phyloP scores from a whole-genome alignment of 371 early-diverging fungal genomes.

The Umbelopsis sp. region DNA sequence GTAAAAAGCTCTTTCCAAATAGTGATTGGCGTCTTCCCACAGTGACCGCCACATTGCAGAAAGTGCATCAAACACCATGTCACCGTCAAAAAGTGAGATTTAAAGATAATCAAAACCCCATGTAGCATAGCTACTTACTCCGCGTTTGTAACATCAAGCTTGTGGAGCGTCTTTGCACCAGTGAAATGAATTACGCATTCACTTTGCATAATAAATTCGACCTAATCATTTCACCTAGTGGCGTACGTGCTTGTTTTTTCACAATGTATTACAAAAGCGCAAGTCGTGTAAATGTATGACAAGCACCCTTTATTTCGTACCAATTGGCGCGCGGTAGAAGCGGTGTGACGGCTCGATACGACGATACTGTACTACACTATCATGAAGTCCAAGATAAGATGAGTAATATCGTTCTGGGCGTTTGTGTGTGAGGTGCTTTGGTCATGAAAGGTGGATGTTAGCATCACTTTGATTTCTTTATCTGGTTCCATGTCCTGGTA shows the following conservation, averaged over 20 bases:
- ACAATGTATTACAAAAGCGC: no score
- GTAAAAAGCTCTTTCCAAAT: not conserved
- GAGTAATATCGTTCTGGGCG: not conserved
- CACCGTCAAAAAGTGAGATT: not conserved
- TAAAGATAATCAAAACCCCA: not conserved
- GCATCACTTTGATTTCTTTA: conserved; percentile 5
- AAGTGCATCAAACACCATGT: not conserved
- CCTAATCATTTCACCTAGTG: no score
- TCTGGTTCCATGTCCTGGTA: not conserved
- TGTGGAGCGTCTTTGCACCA: no score
- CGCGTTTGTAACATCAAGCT: not conserved
- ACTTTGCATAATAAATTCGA: no score
- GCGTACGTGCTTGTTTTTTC: no score
- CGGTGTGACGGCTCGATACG: not conserved
- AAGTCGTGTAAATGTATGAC: no score
- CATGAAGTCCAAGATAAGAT: not conserved
- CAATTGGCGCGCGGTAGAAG: not conserved
- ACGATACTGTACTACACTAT: not conserved
- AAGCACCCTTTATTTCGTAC: no score
- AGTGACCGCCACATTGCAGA: not conserved
- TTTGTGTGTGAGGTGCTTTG: not conserved
- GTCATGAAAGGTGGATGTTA: not conserved
- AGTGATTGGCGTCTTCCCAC: conserved; percentile 15
- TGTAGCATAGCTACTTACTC: not conserved
- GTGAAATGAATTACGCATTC: no score